Evolutionary conservation across 2,329 filamentous ascomycete species (phyloP), one percentile per base, ranked within the genome.

Genomic region (Colletotrichum phormii): DNA sequence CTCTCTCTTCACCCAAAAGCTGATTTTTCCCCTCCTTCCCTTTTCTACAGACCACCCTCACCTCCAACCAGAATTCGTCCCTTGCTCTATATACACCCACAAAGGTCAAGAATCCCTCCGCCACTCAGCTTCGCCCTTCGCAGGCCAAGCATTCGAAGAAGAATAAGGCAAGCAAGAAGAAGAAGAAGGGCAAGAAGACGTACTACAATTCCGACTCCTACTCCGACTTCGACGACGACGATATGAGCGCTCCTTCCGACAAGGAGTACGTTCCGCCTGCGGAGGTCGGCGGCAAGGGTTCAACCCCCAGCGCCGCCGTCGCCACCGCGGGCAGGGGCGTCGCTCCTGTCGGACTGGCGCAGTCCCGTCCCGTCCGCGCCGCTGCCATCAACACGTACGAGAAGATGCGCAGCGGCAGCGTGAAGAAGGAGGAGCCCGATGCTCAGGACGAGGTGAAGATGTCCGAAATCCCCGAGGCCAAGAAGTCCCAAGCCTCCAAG

Each of bases 371-470:
- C 7, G 70, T 72, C 13, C 70, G 70, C 22, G 42, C 70, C 15
- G 49, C 70, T 4, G 54, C 66, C 9, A 70, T 72, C 29, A 33
- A 70, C n/a, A 72, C 70, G 13, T 72, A 72, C 60, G 70, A 70
- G 42, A 72, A 58, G 13, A 72, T 72, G 70, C 60, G 69, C 15
- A 46, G 9, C 18, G 22, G 29, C 58, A 69, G 33, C 31, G 12
- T 33, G 15, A 46, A 55, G n/a, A 51, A 68, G 37, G 26, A 69
- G 29, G 26, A 69, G 29, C 35, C 7, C 15, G 26, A 57, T 15
- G 24, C 13, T 2, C n/a, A 67, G 31, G 64, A 46, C 4, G 12
- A 49, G 42, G n/a, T 22, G 7, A 22, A n/a, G 15, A 22, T 49
- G 3, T 49, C 42, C 8, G 18, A 49, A 7, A 22, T 49, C 18